Base-by-base conservation (phyloP, 2,329 filamentous ascomycete species). In the Trichoderma cornu-damae region DNA sequence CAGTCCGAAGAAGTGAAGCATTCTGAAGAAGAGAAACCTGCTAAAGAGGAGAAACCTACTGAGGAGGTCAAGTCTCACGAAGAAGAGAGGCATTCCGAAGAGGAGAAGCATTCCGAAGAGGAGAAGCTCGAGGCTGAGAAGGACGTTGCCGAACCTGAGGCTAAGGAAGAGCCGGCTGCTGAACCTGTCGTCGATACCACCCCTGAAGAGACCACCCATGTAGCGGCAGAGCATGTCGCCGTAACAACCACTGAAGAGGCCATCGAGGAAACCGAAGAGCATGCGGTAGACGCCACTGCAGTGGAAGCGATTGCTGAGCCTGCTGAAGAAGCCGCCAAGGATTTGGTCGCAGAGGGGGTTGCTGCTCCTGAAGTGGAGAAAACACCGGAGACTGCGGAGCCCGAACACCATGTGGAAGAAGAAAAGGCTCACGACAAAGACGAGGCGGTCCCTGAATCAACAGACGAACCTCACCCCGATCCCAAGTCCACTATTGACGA, bases 131-230 rank as follows among this genome's bases (percentile, higher is more conserved):
- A 54, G 5, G 32, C 28, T 26, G 51, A 54, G n/a, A 37, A 54
- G n/a, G 30, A 54, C 20, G n/a, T 14, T 30, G 32, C 38, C 28
- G 30, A 58, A 40, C 18, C 44, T n/a, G 57, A 60, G 16, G 38
- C 43, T 14, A 46, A 59, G 24, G 58, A 58, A 32, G 59, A 58
- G 30, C 20, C 48, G 5, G 42, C n/a, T 20, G 54, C 43, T 8
- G 56, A 61, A 24, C 40, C 56, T 42, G 51, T 38, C 11, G 11
- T 52, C 6, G 54, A 49, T 3, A 47, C 35, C 20, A 8, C 52
- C 12, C 32, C 32, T 32, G 58, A 49, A 20, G 58, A 53, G 42
- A n/a, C 46, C 40, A 47, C 61, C 34, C 40, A 59, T 42, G 18
- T 58, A 50, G 30, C 28, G 28, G 60, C 56, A 28, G 58, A 57